A percentile compares a stretch with the other conserved stretches of the same genome.
phyloP scores from a whole-genome alignment of 169 alveolate genomes.

The Plasmodium coatneyi region DNA sequence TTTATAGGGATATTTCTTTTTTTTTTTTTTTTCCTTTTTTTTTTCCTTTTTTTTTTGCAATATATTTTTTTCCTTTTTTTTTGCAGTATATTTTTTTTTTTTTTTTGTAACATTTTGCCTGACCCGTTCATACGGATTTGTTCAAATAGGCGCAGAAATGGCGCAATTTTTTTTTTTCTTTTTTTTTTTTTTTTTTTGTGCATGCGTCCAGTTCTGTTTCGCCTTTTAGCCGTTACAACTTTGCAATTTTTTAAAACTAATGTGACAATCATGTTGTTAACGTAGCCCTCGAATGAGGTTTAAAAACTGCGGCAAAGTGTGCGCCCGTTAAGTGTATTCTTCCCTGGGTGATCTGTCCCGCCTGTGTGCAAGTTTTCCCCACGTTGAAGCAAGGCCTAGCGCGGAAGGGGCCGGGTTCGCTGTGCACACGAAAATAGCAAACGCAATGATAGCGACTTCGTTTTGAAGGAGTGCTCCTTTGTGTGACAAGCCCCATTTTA shows the following conservation, averaged over 20 bases:
- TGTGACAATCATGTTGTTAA: background rate
- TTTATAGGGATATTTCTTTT: background rate
- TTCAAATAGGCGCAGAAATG: background rate
- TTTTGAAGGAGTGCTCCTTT: background rate
- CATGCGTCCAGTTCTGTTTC: background rate
- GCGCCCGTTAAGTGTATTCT: background rate
- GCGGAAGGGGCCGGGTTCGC: background rate
- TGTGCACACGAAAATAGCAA: background rate
- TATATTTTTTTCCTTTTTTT: background rate
- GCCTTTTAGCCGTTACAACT: background rate
- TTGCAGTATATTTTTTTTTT: background rate
- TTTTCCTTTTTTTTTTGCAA: background rate
- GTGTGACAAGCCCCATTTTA: background rate
- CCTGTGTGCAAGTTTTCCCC: background rate
- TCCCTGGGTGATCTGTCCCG: background rate
- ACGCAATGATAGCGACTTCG: background rate
- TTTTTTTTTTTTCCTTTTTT: background rate
- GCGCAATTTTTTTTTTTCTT: background rate
- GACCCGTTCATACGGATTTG: conserved; percentile 3
- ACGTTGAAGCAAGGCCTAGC: background rate
- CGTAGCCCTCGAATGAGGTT: background rate
- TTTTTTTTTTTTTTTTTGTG: background rate
- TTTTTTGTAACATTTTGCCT: background rate
- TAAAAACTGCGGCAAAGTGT: background rate
- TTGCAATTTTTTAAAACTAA: background rate